These are phyloP conservation scores for Stephanodiscus minutulus DNA, from an alignment of 108 stramenopile species.

Conservation along the genomic window DNA sequence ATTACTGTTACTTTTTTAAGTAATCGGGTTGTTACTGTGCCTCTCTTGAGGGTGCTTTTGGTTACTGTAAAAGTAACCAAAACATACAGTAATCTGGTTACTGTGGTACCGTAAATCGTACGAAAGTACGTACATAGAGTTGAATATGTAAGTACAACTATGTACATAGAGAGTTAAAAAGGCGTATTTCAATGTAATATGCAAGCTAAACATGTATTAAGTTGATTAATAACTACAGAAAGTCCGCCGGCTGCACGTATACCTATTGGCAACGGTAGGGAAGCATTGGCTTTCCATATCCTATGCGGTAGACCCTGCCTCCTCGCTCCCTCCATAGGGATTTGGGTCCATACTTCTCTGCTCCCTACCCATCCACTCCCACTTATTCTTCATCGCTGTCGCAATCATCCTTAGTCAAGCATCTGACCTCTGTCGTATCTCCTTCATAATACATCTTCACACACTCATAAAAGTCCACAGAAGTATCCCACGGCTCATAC, in stretches of 20 bases:
- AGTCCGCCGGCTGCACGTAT: constrained; percentile 5
- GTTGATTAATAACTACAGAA: constrained; percentile 5
- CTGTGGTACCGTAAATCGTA: constrained; percentile 2
- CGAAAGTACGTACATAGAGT: constrained; percentile 5
- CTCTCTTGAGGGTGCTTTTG: background rate
- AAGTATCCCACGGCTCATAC: constrained; percentile 8
- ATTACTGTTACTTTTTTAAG: background rate
- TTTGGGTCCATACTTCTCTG: constrained; percentile 7
- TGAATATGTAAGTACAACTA: background rate
- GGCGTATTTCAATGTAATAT: constrained; percentile 4
- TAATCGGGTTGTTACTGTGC: background rate
- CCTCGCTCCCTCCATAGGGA: constrained; percentile 1
- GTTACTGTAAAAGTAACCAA: background rate
- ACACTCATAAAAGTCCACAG: constrained; percentile 3
- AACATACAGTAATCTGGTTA: constrained; percentile 7
- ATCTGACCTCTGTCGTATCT: background rate
- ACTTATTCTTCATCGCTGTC: constrained; percentile 11
- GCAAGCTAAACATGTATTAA: constrained; percentile 6
- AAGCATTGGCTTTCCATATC: constrained; percentile 10
- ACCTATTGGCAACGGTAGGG: constrained; percentile 1
- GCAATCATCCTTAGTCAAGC: constrained; percentile 11
- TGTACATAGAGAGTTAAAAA: no score
- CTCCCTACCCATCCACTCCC: background rate
- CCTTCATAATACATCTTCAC: constrained; percentile 4
- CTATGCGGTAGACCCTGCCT: constrained; percentile 2